Conservation (phyloP, 495 filamentous ascomycete genomes). For the Penicillium silybi region DNA sequence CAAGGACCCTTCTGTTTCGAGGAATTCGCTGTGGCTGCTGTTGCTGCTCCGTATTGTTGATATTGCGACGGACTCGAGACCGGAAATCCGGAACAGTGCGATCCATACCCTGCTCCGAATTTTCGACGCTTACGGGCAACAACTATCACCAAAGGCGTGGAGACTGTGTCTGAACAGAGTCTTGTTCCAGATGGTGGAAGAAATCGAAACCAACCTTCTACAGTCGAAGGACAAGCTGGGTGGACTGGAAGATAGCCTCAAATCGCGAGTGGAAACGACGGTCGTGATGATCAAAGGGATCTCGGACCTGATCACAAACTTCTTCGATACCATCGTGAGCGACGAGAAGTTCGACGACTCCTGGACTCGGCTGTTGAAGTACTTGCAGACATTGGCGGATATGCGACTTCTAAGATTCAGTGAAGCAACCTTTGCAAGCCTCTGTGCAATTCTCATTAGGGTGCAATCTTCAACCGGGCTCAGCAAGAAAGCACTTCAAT, state of each 20-base stretch:
- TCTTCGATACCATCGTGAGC: conserved; percentile 56
- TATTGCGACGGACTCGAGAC: conserved; percentile 69
- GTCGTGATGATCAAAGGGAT: conserved; percentile 69
- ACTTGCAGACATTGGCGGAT: conserved; percentile 57
- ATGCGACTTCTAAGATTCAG: conserved; percentile 63
- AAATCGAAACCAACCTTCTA: conserved; percentile 29
- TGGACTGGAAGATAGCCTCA: conserved; percentile 28
- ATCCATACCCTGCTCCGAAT: conserved; percentile 89
- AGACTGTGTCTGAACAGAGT: conserved; percentile 75
- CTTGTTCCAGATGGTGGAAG: conserved; percentile 68
- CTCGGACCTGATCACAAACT: conserved; percentile 62
- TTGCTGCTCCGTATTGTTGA: conserved; percentile 73
- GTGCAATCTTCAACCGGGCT: conserved; percentile 44
- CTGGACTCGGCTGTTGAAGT: conserved; percentile 65
- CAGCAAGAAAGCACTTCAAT: conserved; percentile 53
- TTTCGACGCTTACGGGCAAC: conserved; percentile 84
- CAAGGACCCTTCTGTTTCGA: conserved; percentile 36
- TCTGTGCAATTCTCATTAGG: conserved; percentile 63
- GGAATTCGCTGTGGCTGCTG: conserved; percentile 73
- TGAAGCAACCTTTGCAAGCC: conserved; percentile 64
- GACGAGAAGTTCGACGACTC: conserved; percentile 57
- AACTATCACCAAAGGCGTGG: conserved; percentile 76
- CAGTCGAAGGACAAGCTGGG: conserved; percentile 20
- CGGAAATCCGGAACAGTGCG: conserved; percentile 88
- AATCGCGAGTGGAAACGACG: conserved; percentile 72